Conservation (phyloP, 2,329 filamentous ascomycete species). For the Tolypocladium guangdongense region DNA sequence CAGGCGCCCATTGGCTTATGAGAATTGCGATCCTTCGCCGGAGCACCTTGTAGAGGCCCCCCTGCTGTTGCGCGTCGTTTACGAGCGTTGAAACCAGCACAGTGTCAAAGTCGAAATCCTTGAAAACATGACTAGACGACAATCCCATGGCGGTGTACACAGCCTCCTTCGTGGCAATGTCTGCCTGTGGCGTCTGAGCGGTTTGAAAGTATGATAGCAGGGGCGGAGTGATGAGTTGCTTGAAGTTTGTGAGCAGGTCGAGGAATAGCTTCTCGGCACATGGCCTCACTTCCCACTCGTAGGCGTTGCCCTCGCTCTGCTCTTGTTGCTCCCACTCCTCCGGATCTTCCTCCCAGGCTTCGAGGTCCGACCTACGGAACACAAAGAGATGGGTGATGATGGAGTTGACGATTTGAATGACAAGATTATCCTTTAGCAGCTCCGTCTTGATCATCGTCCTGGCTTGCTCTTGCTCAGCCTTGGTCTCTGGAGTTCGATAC, state of each 20-base stretch:
- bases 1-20: constrained; percentile 77
- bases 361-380: constrained; percentile 73
- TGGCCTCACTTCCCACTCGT: constrained; percentile 84
- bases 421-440: constrained; percentile 65
- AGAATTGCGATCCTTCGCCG: constrained; percentile 81
- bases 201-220: constrained; percentile 74
- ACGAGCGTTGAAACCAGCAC: constrained; percentile 68
- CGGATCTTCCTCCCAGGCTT: constrained; percentile 87
- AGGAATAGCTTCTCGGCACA: constrained; percentile 92
- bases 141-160: constrained; percentile 90
- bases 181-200: constrained; percentile 52
- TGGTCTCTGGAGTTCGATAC: constrained; percentile 63
- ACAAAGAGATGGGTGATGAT: constrained; percentile 83
- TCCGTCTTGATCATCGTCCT: constrained; percentile 58
- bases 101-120: constrained; percentile 70
- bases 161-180: constrained; percentile 82
- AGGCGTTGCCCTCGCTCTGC: constrained; percentile 73
- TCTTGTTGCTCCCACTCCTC: constrained; percentile 93
- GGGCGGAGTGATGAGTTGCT: constrained; percentile 66
- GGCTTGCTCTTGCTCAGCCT: constrained; percentile 64
- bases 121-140: constrained; percentile 62
- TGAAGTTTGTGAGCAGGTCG: constrained; percentile 83
- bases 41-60: constrained; percentile 63
- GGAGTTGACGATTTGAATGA: constrained; percentile 70
- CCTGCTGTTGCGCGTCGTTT: constrained; percentile 59